phyloP scores from a whole-genome alignment of 805 yeast species.

The Cyberlindnera mrakii region DNA sequence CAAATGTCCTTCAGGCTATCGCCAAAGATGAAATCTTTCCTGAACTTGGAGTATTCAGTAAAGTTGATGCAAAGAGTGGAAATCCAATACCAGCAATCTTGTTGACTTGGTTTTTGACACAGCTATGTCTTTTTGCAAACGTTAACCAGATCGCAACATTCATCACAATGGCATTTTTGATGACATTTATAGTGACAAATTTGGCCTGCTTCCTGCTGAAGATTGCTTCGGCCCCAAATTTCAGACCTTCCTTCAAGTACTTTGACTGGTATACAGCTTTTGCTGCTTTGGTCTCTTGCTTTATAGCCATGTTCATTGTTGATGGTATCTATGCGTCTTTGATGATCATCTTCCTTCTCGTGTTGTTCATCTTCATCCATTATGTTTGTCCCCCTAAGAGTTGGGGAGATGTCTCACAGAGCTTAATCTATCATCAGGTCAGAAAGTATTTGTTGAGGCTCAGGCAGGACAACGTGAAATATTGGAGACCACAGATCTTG shows the following conservation, averaged over 20 bases:
- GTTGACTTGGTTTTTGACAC: conserved; percentile 78
- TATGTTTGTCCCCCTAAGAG: conserved; percentile 90
- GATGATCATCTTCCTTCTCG: conserved; percentile 57
- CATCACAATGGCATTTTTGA: conserved; percentile 93
- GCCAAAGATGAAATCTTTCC: conserved; percentile 88
- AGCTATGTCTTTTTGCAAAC: conserved; percentile 79
- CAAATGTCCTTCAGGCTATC: conserved; percentile 84
- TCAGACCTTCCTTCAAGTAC: conserved; percentile 89
- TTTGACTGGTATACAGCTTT: conserved; percentile 81
- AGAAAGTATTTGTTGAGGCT: conserved; percentile 80
- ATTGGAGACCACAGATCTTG: conserved; percentile 96
- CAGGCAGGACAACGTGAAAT: conserved; percentile 89
- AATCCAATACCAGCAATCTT: conserved; percentile 65
- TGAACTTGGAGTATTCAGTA: conserved; percentile 56
- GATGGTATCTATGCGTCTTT: conserved; percentile 86
- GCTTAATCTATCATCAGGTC: conserved; percentile 92
- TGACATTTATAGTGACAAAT: conserved; percentile 94
- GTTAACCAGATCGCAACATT: conserved; percentile 91
- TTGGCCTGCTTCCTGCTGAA: conserved; percentile 86
- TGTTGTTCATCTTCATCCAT: conserved; percentile 75
- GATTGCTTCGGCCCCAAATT: conserved; percentile 94
- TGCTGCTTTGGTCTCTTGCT: conserved; percentile 62
- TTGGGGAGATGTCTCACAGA: conserved; percentile 98
- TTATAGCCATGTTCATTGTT: conserved; percentile 87
- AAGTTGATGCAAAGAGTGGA: conserved; percentile 35